Percentiles rank a stretch among this genome's conserved stretches.
These are phyloP conservation scores for Monosporascus cannonballus DNA, from an alignment of 2,329 filamentous ascomycete genomes.

Conservation along the genomic window DNA sequence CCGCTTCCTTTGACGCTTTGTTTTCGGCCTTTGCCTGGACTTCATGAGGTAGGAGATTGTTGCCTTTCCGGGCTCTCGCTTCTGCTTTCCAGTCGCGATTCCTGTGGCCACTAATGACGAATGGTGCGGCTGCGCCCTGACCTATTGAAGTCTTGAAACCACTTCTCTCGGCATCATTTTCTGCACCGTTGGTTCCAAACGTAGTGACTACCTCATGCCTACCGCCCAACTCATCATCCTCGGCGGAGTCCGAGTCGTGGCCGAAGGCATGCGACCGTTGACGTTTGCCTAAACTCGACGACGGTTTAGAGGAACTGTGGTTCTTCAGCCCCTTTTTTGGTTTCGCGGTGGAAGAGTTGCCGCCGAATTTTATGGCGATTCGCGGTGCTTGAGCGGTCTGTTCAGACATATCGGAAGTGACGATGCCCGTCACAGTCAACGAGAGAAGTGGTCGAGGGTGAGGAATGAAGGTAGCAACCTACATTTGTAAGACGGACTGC, in stretches of 20 bases:
- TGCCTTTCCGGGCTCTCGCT: constrained; percentile 17
- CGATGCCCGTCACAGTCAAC: neutral
- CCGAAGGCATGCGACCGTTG: constrained; percentile 36
- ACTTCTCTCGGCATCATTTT: constrained; percentile 12
- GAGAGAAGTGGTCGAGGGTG: neutral
- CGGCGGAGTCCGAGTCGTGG: constrained; percentile 37
- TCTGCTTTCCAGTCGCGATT: constrained; percentile 30
- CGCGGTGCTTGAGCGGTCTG: constrained; percentile 27
- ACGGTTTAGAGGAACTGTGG: constrained; percentile 23
- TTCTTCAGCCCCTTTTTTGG: constrained; percentile 23
- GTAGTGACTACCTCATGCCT: constrained; percentile 27
- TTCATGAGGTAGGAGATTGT: neutral
- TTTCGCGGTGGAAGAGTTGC: constrained; percentile 22
- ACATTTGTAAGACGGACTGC: neutral
- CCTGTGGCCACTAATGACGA: constrained; percentile 22
- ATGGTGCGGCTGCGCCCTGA: constrained; percentile 9
- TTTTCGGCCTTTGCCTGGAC: neutral
- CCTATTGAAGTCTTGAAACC: constrained; percentile 8
- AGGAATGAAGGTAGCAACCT: neutral
- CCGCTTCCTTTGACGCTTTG: constrained; percentile 12
- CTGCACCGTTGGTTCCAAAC: constrained; percentile 22
- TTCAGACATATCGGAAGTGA: constrained; percentile 30
- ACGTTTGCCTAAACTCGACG: constrained; percentile 44
- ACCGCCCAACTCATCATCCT: constrained; percentile 15
- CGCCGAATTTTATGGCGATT: constrained; percentile 45